Conservation (phyloP, 441 rosid species). For the Corymbia calophylla region DNA sequence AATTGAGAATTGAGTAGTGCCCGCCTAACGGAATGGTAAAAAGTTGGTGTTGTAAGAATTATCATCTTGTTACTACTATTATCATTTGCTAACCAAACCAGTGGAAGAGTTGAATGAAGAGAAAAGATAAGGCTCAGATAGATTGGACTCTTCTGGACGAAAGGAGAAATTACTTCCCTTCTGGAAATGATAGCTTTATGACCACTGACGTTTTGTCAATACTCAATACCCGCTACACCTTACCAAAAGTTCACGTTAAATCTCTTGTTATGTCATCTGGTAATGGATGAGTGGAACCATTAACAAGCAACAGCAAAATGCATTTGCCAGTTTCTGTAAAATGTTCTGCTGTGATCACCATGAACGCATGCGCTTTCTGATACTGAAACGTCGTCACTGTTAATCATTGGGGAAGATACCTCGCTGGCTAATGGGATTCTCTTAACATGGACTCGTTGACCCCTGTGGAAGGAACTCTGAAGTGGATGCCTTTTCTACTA, state of each 20-base stretch:
- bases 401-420: background rate
- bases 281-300: background rate
- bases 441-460: background rate
- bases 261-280: background rate
- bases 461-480: background rate
- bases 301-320: background rate
- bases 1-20: rapidly evolving
- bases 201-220: background rate
- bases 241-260: background rate
- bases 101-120: background rate
- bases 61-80: background rate
- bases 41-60: background rate
- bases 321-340: background rate
- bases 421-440: background rate
- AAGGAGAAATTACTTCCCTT: background rate
- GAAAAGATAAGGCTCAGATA: background rate
- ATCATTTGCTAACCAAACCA: background rate
- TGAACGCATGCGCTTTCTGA: background rate
- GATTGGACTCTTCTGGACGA: background rate
- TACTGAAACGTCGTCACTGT: background rate
- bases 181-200: background rate
- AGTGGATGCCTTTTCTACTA: background rate
- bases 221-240: background rate
- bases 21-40: background rate
- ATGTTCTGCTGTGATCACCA: background rate